A percentile compares a stretch with the other conserved stretches of the same genome.
phyloP scores from a whole-genome alignment of 2,329 filamentous ascomycete species.

The Aspergillus sp. region DNA sequence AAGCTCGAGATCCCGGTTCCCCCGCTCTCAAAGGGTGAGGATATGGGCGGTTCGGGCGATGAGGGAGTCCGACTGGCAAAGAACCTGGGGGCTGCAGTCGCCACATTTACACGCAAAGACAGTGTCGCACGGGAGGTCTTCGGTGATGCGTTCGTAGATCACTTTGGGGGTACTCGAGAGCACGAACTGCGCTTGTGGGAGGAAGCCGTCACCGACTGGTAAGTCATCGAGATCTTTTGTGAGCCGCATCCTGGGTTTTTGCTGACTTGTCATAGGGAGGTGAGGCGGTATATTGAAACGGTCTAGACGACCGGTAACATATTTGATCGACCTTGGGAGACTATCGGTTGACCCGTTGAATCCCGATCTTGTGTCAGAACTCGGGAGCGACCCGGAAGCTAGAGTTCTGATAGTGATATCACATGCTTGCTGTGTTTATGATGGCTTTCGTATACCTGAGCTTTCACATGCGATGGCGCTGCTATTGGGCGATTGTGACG shows the following conservation, averaged over 20 bases:
- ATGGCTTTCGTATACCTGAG: neutral
- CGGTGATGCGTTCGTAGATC: constrained; percentile 93
- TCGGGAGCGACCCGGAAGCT: constrained; percentile 4
- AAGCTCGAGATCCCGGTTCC: constrained; percentile 82
- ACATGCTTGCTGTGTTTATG: constrained; percentile 7
- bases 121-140: constrained; percentile 94
- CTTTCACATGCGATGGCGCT: constrained; percentile 14
- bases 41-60: constrained; percentile 74
- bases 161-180: constrained; percentile 88
- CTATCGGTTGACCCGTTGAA: constrained; percentile 9
- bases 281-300: constrained; percentile 79
- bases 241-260: neutral
- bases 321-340: neutral
- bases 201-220: constrained; percentile 97
- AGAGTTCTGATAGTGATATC: constrained; percentile 7
- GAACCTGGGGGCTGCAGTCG: constrained; percentile 81
- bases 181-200: constrained; percentile 92
- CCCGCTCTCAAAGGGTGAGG: constrained; percentile 82
- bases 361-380: constrained; percentile 7
- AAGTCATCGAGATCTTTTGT: constrained; percentile 50
- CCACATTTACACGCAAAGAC: constrained; percentile 72
- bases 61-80: constrained; percentile 79
- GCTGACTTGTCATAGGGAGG: constrained; percentile 61
- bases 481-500: neutral
- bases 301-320: constrained; percentile 51